Conservation (phyloP, 2,329 filamentous ascomycete species). For the Cordyceps fumosorosea region DNA sequence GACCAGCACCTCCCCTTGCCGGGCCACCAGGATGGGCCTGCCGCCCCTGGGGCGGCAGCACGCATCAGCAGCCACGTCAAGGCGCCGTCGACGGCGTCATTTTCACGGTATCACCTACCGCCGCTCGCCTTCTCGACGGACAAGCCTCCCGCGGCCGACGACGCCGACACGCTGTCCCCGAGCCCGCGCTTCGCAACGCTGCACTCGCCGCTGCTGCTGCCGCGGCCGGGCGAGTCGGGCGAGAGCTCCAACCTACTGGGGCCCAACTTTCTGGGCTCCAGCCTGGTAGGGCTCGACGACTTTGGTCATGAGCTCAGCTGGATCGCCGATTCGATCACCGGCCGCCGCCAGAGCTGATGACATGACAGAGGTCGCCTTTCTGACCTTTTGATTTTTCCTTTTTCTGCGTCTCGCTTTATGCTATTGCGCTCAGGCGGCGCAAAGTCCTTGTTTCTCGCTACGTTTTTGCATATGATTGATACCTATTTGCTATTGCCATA, state of each 20-base stretch:
- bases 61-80: background rate
- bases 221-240: constrained; percentile 16
- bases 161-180: background rate
- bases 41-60: background rate
- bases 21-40: background rate
- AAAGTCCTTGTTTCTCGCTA: background rate
- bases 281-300: constrained; percentile 32
- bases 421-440: background rate
- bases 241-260: constrained; percentile 13
- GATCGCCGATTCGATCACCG: constrained; percentile 41
- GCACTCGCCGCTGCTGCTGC: constrained; percentile 22
- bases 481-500: constrained; percentile 1
- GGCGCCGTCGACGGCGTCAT: background rate
- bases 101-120: constrained; percentile 7
- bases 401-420: background rate
- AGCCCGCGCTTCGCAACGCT: constrained; percentile 17
- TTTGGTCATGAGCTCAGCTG: constrained; percentile 43
- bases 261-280: constrained; percentile 25
- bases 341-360: background rate
- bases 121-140: background rate
- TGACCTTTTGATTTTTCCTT: background rate
- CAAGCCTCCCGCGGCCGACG: background rate
- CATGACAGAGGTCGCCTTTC: background rate
- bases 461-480: constrained; percentile 6
- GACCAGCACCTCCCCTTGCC: background rate